Base-by-base conservation (phyloP, 768 basidiomycete species). In the Russula earlei region DNA sequence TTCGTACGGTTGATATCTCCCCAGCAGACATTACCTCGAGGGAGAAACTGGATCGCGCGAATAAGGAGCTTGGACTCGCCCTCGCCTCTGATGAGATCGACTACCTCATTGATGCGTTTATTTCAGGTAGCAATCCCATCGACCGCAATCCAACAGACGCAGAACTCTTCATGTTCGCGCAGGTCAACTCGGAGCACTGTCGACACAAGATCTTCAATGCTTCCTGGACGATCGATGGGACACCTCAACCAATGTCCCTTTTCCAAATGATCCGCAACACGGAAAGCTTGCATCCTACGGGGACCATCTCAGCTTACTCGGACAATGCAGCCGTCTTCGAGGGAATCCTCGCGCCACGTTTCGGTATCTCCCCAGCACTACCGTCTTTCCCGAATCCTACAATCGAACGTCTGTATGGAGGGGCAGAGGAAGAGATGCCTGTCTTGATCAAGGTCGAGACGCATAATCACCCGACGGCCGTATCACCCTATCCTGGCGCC, bases 131-230 rank as follows among this genome's bases (percentile, higher is more conserved):
- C 5, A 67, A 75, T 12, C 77, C 87, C 1, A 81, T 87, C 69
- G 75, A 76, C 46, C 83, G 94, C 34, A 85, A 91, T 67, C 96
- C 95, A 8, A 96, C 90, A 37, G 96, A 98, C 67, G 94, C 95
- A 3, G 96, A 99, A 68, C 77, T 99, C 8, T 99, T 99, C 80
- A 99, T 98, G 96, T 99, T 98, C 70, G 95, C 96, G 3, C 96
- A 99, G 67, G 95, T 99, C 68, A 99, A 99, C 73, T 97, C 94
- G n/a, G 96, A 99, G 69, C 96, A 98, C 67, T 99, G 96, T 69
- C 80, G 96, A 33, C 96, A 99, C 77, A 99, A 99, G 73, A 98
- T 97, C 63, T 99, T 98, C 77, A 99, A 99, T 67, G 94, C 96
- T 0, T 79, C 87, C 15, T 99, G 96, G 96, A 89, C 83, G 11